phyloP scores from a whole-genome alignment of 352 stramenopile species.

The Globisporangium uncinulatum region DNA sequence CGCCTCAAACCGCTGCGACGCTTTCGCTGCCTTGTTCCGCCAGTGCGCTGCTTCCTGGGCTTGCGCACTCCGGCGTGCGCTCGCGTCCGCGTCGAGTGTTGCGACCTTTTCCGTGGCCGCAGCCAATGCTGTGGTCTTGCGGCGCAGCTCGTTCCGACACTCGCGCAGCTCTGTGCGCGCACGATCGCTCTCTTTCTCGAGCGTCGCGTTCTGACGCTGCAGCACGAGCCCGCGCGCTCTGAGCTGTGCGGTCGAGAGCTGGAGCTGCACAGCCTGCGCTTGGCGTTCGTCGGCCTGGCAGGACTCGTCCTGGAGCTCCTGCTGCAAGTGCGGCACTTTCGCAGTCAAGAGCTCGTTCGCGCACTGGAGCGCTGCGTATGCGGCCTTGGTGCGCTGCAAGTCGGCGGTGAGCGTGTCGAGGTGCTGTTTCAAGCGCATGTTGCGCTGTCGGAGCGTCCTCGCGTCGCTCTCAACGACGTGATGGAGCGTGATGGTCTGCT shows the following conservation, averaged over 20 bases:
- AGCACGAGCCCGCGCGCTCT: conserved; percentile 27
- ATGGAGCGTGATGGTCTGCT: neutral
- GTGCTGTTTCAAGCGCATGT: conserved; percentile 34
- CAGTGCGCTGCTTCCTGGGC: conserved; percentile 23
- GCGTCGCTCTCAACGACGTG: conserved; percentile 28
- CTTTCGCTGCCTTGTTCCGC: conserved; percentile 24
- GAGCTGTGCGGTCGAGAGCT: conserved; percentile 32
- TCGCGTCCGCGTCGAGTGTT: conserved; percentile 25
- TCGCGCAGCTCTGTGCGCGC: conserved; percentile 23
- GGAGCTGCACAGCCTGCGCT: conserved; percentile 32
- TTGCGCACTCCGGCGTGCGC: conserved; percentile 15
- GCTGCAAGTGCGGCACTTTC: conserved; percentile 38
- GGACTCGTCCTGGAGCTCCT: conserved; percentile 41
- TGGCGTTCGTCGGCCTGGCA: conserved; percentile 39
- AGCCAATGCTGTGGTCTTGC: conserved; percentile 19
- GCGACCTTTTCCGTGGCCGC: conserved; percentile 28
- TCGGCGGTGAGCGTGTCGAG: conserved; percentile 21
- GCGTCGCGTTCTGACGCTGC: no score
- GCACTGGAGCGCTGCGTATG: conserved; percentile 30
- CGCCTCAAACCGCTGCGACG: conserved; percentile 23
- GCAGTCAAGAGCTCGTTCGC: conserved; percentile 50
- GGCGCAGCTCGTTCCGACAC: conserved; percentile 26
- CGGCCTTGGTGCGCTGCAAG: conserved; percentile 32
- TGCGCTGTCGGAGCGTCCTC: conserved; percentile 35
- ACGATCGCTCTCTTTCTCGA: conserved; percentile 18